phyloP scores from a whole-genome alignment of 2,329 filamentous ascomycete species.

The Arachnomyces sp. region DNA sequence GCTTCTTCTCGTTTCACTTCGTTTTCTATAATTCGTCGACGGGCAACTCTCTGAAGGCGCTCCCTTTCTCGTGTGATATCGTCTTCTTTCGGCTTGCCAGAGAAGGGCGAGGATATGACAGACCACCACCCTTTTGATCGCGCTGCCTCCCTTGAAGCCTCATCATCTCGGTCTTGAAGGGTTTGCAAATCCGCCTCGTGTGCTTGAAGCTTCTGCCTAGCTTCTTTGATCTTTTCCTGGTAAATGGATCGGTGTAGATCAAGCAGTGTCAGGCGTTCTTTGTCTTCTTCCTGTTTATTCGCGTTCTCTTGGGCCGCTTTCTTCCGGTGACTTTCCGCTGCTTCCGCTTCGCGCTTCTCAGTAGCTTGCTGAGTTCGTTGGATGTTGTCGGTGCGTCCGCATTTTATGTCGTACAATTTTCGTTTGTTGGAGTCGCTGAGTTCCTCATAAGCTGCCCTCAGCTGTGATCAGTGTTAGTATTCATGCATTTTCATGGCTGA shows the following conservation, averaged over 20 bases:
- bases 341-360: conserved; percentile 3
- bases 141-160: conserved; percentile 4
- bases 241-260: too few species aligned
- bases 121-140: conserved; percentile 2
- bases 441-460: conserved; percentile 5
- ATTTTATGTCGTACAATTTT: conserved; percentile 4
- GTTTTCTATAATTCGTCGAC: conserved; percentile 5
- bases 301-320: not conserved
- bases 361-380: not conserved
- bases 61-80: conserved; percentile 3
- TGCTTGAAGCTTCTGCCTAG: not conserved
- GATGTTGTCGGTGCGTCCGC: not conserved
- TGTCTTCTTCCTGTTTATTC: too few species aligned
- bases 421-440: conserved; percentile 2
- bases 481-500: too few species aligned
- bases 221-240: too few species aligned
- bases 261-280: too few species aligned
- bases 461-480: too few species aligned
- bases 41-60: conserved; percentile 3
- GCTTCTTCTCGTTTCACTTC: conserved; percentile 2
- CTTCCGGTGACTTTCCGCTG: conserved; percentile 1
- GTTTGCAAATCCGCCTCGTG: not conserved
- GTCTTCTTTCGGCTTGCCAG: too few species aligned
- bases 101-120: too few species aligned
- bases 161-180: conserved; percentile 4